Base-by-base conservation (phyloP, 495 filamentous ascomycete genomes). In the Penicillium chermesinum region DNA sequence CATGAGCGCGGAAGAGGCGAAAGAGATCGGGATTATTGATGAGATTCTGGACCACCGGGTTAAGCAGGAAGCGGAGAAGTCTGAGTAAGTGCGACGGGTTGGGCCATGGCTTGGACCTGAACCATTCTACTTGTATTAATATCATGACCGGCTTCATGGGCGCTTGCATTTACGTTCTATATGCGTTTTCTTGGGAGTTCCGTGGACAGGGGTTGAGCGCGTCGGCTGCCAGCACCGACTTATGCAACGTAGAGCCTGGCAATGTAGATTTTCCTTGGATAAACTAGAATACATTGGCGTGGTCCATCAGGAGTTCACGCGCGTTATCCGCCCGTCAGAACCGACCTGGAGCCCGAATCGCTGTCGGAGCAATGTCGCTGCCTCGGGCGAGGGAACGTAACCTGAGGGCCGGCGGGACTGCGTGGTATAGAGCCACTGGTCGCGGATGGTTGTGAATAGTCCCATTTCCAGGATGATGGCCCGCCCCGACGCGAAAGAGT, bases 1-100 rank as follows among this genome's bases (percentile, higher is more conserved):
- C 57, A 82, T 97, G 80, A 83, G 86, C 42, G 91, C 90, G 2
- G 63, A 86, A 34, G 91, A 96, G 69, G 91, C 93, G 13, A 71
- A 88, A 62, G 87, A 93, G 17, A 75, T 94, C 67, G 93, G 93
- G 0, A 84, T 98, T 57, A 78, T 98, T 21, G 93, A 98, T 74
- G 80, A 91, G 67, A 89, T 98, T 44, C 58, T 98, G 46, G 77
- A 79, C 55, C 73, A 69, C 54, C 75, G 83, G 14, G 38, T 41
- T 14, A 37, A 41, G 25, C 36, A 20, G 16, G 17, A 22, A n/a
- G n/a, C n/a, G n/a, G n/a, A n/a, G n/a, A n/a, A n/a, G n/a, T n/a
- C n/a, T n/a, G n/a, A n/a, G n/a, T n/a, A n/a, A n/a, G n/a, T n/a
- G n/a, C n/a, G n/a, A n/a, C n/a, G n/a, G n/a, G n/a, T n/a, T n/a